Base-by-base conservation (phyloP, 1,284 basidiomycete genomes). In the Rhodotorula sp. region DNA sequence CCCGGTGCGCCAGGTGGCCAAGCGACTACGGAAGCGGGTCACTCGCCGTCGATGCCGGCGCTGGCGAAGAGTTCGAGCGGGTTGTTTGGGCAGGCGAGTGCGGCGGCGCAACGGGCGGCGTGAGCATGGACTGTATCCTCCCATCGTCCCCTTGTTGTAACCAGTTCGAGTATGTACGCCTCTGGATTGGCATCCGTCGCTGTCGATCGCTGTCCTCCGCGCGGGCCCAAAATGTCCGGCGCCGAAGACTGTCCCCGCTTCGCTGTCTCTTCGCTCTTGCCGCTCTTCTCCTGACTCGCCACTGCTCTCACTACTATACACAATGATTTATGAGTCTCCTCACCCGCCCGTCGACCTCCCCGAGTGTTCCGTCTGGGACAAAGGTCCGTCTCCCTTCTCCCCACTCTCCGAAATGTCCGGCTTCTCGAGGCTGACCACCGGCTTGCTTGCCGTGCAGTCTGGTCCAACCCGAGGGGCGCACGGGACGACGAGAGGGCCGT, bases 381-480 rank as follows among this genome's bases (percentile, higher is more conserved):
- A 68, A 46, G 70, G 72, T 74, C 60, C 66, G 68, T 27, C 36
- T 51, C 47, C 34, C 36, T 32, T 11, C 9, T 19, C 47, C 52
- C 46, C 59, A 54, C 27, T 39, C 46, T 57, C 49, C 32, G 22
- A 48, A 39, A 24, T 24, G 19, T 19, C n/a, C 34, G 49, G 36
- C 22, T 6, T 10, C 24, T 44, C 36, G 13, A 9, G 20, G 24
- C 57, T 64, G 52, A 64, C 62, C 8, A 9, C 20, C 27, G 4
- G 17, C 24, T 2, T 24, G 15, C 44, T 1, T 11, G 27, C 24
- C n/a, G 2, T 11, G 4, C 65, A 70, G 72, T 72, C 8, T 76
- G 72, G 73, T 58, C 59, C 10, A 74, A 74, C 58, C 73, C 74
- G 19, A 67, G 55, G 36, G 64, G 67, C 17, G 63, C 69, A 9